These are phyloP conservation scores for Phytopythium sindhum DNA, from an alignment of 352 stramenopile genomes.

Conservation along the genomic window DNA sequence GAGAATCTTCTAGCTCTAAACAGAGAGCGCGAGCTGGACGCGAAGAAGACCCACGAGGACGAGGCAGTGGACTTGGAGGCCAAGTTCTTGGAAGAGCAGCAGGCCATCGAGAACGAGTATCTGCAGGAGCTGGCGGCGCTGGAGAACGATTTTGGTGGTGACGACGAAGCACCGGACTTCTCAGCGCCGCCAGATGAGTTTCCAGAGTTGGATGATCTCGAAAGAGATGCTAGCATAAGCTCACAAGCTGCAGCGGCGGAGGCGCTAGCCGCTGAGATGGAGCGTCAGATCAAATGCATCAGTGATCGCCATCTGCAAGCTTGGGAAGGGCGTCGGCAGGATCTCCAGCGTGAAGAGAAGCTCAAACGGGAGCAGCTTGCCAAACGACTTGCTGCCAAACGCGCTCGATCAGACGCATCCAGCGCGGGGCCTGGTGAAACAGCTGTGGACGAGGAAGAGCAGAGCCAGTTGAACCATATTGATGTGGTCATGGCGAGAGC, in stretches of 20 bases:
- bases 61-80: slow-evolving; percentile 31
- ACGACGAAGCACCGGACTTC: slow-evolving; percentile 23
- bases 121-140: slow-evolving; percentile 38
- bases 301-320: slow-evolving; percentile 18
- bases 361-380: slow-evolving; percentile 16
- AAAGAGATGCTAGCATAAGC: slow-evolving; percentile 13
- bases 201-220: not conserved
- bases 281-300: slow-evolving; percentile 29
- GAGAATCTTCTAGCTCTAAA: slow-evolving; percentile 19
- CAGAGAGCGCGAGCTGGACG: slow-evolving; percentile 14
- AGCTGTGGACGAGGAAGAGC: slow-evolving; percentile 6
- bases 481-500: slow-evolving; percentile 12
- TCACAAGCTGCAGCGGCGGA: not conserved
- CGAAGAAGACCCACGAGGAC: slow-evolving; percentile 12
- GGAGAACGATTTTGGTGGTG: slow-evolving; percentile 43
- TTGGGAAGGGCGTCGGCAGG: slow-evolving; percentile 22
- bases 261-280: slow-evolving; percentile 20
- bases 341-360: slow-evolving; percentile 22
- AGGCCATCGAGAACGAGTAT: slow-evolving; percentile 56
- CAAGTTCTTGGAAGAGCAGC: slow-evolving; percentile 41
- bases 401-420: slow-evolving; percentile 1
- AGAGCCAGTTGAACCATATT: slow-evolving; percentile 12
- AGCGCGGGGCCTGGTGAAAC: not conserved
- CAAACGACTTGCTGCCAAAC: slow-evolving; percentile 15
- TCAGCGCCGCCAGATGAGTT: slow-evolving; percentile 15